These are phyloP conservation scores for Leersia perrieri DNA, from an alignment of 176 grass and related monocot genomes.

Conservation along the genomic window DNA sequence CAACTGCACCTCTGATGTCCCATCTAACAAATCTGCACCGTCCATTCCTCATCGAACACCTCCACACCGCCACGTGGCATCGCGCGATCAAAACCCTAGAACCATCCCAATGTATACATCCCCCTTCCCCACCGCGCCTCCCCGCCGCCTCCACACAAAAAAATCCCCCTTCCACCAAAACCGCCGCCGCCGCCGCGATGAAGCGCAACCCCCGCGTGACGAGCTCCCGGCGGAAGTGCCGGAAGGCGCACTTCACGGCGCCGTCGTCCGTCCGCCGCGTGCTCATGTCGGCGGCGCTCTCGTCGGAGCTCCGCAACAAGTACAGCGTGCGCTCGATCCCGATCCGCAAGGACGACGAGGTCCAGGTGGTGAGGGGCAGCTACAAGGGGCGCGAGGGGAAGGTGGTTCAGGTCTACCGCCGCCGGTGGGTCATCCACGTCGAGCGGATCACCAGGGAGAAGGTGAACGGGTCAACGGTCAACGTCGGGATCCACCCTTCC, in stretches of 20 bases:
- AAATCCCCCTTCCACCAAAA: conserved; percentile 17
- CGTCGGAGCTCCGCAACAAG: conserved; percentile 86
- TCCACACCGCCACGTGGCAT: neutral
- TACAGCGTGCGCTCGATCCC: conserved; percentile 95
- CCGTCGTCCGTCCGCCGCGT: conserved; percentile 90
- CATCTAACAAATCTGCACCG: neutral
- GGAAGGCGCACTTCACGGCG: conserved; percentile 97
- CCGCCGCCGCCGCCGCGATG: conserved; percentile 44
- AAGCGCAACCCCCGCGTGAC: conserved; percentile 85
- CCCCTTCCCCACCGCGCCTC: neutral
- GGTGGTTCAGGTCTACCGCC: conserved; percentile 95
- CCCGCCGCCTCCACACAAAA: neutral
- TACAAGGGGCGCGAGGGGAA: conserved; percentile 98
- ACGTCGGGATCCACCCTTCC: conserved; percentile 80
- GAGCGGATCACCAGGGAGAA: conserved; percentile 97
- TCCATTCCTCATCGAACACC: neutral
- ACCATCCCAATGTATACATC: neutral
- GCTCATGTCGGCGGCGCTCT: conserved; percentile 85
- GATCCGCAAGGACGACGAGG: conserved; percentile 94
- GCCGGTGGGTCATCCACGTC: conserved; percentile 96
- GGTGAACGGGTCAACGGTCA: conserved; percentile 91
- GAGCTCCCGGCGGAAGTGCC: conserved; percentile 91
- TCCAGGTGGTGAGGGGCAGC: conserved; percentile 87
- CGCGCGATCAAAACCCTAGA: neutral
- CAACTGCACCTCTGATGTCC: too few relatives aligned